phyloP scores from a whole-genome alignment of 78 protist species.

The Dictyostelium firmibasis region DNA sequence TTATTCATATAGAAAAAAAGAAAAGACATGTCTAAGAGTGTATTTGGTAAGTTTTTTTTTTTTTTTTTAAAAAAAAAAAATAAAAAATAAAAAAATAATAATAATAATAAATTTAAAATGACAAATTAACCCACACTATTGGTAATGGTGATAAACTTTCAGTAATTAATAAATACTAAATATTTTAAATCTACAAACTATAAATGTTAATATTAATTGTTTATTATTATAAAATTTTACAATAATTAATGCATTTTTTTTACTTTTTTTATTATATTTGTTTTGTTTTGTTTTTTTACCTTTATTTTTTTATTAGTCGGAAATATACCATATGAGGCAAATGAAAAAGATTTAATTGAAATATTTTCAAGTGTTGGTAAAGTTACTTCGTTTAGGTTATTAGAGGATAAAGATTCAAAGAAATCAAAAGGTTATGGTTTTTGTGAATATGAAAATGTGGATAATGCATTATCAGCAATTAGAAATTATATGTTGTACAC shows the following conservation, averaged over 20 bases:
- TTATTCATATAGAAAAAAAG: neutral
- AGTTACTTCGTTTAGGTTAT: constrained; percentile 85
- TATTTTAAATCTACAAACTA: neutral
- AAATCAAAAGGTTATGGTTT: constrained; percentile 93
- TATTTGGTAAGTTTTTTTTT: constrained; percentile 11
- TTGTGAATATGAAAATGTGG: constrained; percentile 91
- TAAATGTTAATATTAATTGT: too few species aligned
- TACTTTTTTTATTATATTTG: neutral
- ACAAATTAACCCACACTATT: neutral
- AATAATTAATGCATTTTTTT: too few species aligned
- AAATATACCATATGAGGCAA: constrained; percentile 94
- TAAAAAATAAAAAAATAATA: neutral
- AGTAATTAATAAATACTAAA: neutral
- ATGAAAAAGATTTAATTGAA: constrained; percentile 85
- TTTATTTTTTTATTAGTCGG: constrained; percentile 79
- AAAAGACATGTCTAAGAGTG: neutral
- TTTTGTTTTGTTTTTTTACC: neutral
- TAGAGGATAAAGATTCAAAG: constrained; percentile 88
- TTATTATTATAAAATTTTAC: too few species aligned
- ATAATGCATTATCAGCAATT: constrained; percentile 87
- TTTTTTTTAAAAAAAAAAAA: neutral
- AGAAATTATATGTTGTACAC: constrained; percentile 59
- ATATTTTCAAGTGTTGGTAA: constrained; percentile 88
- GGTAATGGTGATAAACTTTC: neutral
- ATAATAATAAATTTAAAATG: too few species aligned